phyloP scores from a whole-genome alignment of 441 rosid species.

The Brassica hybrid region DNA sequence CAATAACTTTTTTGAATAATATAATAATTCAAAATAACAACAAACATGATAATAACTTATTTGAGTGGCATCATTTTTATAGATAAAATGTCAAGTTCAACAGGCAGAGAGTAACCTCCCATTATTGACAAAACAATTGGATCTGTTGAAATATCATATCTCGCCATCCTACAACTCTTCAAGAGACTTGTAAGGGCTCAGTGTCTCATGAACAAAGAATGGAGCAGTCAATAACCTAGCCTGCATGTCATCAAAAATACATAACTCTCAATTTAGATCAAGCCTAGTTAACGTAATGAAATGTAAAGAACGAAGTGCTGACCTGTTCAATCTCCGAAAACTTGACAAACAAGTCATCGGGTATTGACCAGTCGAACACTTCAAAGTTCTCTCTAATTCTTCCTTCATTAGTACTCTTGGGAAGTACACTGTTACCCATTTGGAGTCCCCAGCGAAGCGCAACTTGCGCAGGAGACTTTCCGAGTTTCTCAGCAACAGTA shows the following conservation, averaged over 20 bases:
- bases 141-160: constrained; percentile 46
- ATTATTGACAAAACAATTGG: constrained; percentile 30
- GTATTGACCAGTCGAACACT: constrained; percentile 71
- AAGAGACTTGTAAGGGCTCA: constrained; percentile 54
- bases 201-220: constrained; percentile 54
- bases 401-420: constrained; percentile 64
- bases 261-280: neutral
- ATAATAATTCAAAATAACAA: neutral
- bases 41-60: neutral
- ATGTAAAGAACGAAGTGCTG: neutral
- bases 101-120: neutral
- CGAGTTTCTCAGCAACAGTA: constrained; percentile 60
- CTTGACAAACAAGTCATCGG: constrained; percentile 61
- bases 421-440: constrained; percentile 81
- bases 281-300: constrained; percentile 1
- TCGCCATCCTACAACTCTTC: constrained; percentile 88
- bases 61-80: neutral
- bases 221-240: constrained; percentile 62
- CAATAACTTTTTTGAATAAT: neutral
- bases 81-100: neutral
- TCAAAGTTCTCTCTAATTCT: constrained; percentile 73
- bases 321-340: constrained; percentile 22
- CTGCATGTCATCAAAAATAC: constrained; percentile 45
- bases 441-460: constrained; percentile 80
- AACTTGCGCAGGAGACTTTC: constrained; percentile 71